Evolutionary conservation across 352 stramenopile genomes (phyloP).

Genomic region (Phytophthora citricola): DNA sequence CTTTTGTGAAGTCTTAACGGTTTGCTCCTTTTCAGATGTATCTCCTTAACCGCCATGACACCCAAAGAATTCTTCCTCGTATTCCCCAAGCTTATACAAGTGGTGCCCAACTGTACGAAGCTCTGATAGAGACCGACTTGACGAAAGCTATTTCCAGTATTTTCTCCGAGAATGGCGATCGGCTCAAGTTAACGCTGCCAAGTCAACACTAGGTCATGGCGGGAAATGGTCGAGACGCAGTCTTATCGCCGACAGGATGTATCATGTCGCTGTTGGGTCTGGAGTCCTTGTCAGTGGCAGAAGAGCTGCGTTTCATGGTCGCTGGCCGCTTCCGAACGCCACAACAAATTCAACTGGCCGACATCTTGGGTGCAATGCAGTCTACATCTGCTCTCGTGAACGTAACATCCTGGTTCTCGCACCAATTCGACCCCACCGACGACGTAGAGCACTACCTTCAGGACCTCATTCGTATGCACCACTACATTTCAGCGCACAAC

Average conservation of each 20-base stretch:
- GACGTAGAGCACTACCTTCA: slow-evolving; percentile 68
- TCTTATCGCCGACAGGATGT: not conserved
- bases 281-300: slow-evolving; percentile 35
- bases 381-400: slow-evolving; percentile 29
- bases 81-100: too few species aligned
- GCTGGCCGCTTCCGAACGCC: slow-evolving; percentile 46
- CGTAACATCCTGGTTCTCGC: slow-evolving; percentile 55
- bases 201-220: too few species aligned
- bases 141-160: not conserved
- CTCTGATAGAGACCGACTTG: too few species aligned
- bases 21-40: too few species aligned
- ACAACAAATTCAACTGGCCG: slow-evolving; percentile 48
- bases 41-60: too few species aligned
- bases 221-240: too few species aligned
- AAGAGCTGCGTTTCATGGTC: slow-evolving; percentile 48
- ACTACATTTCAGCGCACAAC: slow-evolving; percentile 54
- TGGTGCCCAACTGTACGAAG: too few species aligned
- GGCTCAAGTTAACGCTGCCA: too few species aligned
- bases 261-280: slow-evolving; percentile 58
- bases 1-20: too few species aligned
- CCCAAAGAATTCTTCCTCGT: too few species aligned
- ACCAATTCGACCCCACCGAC: slow-evolving; percentile 59
- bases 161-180: slow-evolving; percentile 36
- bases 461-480: slow-evolving; percentile 63
- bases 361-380: slow-evolving; percentile 36